A percentile compares a stretch with the other conserved stretches of the same genome.
phyloP scores from a whole-genome alignment of 1,284 basidiomycete genomes.

The Paramarasmius palmivorus region DNA sequence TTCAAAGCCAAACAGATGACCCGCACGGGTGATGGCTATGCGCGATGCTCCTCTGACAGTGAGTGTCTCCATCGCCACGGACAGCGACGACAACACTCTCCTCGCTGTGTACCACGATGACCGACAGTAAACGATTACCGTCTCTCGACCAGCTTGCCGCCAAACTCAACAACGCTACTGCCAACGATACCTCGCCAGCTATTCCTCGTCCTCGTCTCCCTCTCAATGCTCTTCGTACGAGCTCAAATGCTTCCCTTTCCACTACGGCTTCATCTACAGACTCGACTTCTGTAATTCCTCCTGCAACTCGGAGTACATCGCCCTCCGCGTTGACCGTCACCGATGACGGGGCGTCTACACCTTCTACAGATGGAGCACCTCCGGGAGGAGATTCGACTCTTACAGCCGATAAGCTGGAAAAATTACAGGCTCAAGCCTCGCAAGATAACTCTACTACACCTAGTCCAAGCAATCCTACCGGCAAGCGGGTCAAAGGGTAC shows the following conservation, averaged over 20 bases:
- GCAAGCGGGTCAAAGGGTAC: conserved; percentile 66
- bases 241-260: conserved; percentile 55
- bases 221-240: conserved; percentile 69
- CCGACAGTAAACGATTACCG: conserved; percentile 46
- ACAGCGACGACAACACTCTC: not conserved
- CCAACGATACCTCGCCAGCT: conserved; percentile 30
- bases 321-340: conserved; percentile 42
- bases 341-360: conserved; percentile 23
- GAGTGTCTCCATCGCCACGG: not conserved
- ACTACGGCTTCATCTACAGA: conserved; percentile 56
- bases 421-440: conserved; percentile 54
- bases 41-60: too few species aligned
- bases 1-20: too few species aligned
- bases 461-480: conserved; percentile 20
- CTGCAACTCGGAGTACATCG: conserved; percentile 62
- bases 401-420: conserved; percentile 60
- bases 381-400: conserved; percentile 31
- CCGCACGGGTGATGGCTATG: too few species aligned
- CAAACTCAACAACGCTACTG: conserved; percentile 55
- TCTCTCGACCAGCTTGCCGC: conserved; percentile 82
- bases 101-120: not conserved
- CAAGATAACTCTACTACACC: conserved; percentile 13
- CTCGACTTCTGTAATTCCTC: conserved; percentile 60
- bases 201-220: conserved; percentile 68
- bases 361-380: conserved; percentile 23